Evolutionary conservation across 83 land plant genomes (phyloP).

Genomic region (Thuja plicata): DNA sequence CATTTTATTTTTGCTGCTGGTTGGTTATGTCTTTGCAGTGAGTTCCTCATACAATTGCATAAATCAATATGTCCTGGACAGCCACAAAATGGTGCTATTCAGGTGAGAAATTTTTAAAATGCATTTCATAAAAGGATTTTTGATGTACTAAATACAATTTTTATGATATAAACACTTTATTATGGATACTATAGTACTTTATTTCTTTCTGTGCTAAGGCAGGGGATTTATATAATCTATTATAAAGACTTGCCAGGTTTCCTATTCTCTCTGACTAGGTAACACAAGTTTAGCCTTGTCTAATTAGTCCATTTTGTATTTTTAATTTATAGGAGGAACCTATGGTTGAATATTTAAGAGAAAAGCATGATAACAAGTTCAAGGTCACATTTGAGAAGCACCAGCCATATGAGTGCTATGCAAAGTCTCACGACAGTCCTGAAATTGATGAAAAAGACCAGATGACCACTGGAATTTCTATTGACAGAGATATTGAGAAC

Average conservation of each 20-base stretch:
- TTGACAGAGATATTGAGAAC: slow-evolving; percentile 13
- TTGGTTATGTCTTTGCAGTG: slow-evolving; percentile 22
- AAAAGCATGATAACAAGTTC: slow-evolving; percentile 10
- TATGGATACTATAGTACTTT: not conserved
- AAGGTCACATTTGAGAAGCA: slow-evolving; percentile 14
- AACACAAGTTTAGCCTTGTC: not conserved
- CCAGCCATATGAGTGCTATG: not conserved
- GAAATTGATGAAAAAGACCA: slow-evolving; percentile 3
- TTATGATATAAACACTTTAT: not conserved
- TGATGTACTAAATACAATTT: not conserved
- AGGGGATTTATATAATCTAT: not conserved
- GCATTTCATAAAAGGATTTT: not conserved
- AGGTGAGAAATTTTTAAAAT: slow-evolving; percentile 5
- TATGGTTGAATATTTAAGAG: slow-evolving; percentile 17
- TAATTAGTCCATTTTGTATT: not conserved
- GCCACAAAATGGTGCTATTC: slow-evolving; percentile 16
- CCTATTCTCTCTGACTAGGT: not conserved
- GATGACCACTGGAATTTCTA: slow-evolving; percentile 6
- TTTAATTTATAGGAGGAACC: slow-evolving; percentile 13
- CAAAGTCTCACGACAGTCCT: slow-evolving; percentile 13
- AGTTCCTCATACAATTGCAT: slow-evolving; percentile 32
- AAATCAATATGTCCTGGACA: slow-evolving; percentile 28
- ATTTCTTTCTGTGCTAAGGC: not conserved
- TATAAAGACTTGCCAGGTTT: not conserved
- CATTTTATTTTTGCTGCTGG: not conserved